These are phyloP conservation scores for Penicillium sp. DNA, from an alignment of 2,329 filamentous ascomycete genomes.

Conservation along the genomic window DNA sequence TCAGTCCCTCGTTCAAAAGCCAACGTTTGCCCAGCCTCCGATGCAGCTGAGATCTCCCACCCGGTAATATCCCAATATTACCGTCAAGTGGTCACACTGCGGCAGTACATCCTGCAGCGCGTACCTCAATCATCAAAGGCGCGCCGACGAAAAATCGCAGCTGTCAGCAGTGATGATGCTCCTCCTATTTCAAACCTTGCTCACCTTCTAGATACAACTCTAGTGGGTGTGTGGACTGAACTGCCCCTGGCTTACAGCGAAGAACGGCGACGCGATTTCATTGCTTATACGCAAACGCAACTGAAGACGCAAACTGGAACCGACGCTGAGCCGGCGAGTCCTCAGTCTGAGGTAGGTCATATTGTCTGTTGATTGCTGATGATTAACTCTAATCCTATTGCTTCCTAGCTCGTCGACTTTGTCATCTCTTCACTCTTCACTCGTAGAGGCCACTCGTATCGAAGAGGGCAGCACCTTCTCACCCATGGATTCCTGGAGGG, in stretches of 20 bases:
- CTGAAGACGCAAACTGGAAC: constrained; percentile 41
- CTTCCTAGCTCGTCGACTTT: constrained; percentile 72
- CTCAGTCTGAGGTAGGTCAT: constrained; percentile 66
- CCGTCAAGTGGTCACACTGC: constrained; percentile 66
- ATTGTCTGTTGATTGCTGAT: neutral
- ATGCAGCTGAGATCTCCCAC: constrained; percentile 46
- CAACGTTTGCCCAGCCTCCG: constrained; percentile 15
- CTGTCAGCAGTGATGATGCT: constrained; percentile 31
- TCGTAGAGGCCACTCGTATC: constrained; percentile 51
- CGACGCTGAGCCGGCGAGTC: constrained; percentile 51
- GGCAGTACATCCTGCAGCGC: constrained; percentile 70
- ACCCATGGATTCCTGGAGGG: constrained; percentile 78
- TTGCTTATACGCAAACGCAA: constrained; percentile 67
- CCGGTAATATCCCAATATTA: constrained; percentile 74
- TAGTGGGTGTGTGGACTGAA: constrained; percentile 63
- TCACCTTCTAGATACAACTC: constrained; percentile 68
- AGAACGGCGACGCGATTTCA: constrained; percentile 60
- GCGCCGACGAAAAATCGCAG: constrained; percentile 52
- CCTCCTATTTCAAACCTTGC: constrained; percentile 45
- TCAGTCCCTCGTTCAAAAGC: constrained; percentile 24
- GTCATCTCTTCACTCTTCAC: constrained; percentile 78
- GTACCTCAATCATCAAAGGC: constrained; percentile 69
- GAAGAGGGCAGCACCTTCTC: constrained; percentile 73
- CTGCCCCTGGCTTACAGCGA: constrained; percentile 35
- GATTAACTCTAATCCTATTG: neutral